Evolutionary conservation across 257 asterid species (phyloP).

Genomic region (Catharanthus roseus): DNA sequence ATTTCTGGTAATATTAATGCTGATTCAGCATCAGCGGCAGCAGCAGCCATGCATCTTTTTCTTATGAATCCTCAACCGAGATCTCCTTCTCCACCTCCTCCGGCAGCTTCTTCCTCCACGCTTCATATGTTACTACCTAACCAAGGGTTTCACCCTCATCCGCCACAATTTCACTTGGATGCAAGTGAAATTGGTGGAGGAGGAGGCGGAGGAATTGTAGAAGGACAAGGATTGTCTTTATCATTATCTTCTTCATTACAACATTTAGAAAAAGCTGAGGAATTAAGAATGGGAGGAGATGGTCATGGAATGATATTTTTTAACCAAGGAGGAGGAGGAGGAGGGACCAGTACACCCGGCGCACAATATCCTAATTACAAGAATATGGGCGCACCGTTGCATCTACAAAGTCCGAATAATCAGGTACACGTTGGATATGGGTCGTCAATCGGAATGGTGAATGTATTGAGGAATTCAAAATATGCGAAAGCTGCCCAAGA

Average conservation of each 20-base stretch:
- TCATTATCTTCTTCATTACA: slow-evolving; percentile 75
- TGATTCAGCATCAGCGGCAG: slow-evolving; percentile 50
- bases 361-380: slow-evolving; percentile 44
- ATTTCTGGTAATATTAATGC: slow-evolving; percentile 31
- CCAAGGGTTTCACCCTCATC: slow-evolving; percentile 33
- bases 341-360: no score
- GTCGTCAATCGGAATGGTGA: slow-evolving; percentile 46
- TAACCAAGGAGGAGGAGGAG: slow-evolving; percentile 47
- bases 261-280: slow-evolving; percentile 71
- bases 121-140: slow-evolving; percentile 77
- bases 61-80: slow-evolving; percentile 71
- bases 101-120: slow-evolving; percentile 41
- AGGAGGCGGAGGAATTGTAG: slow-evolving; percentile 38
- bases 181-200: slow-evolving; percentile 62
- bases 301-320: slow-evolving; percentile 56
- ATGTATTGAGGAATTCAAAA: slow-evolving; percentile 55
- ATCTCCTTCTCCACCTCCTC: slow-evolving; percentile 65
- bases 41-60: slow-evolving; percentile 97
- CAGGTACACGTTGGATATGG: slow-evolving; percentile 46
- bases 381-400: slow-evolving; percentile 23
- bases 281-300: slow-evolving; percentile 58
- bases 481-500: slow-evolving; percentile 85
- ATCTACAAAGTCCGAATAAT: slow-evolving; percentile 28
- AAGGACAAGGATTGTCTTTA: slow-evolving; percentile 81
- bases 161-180: slow-evolving; percentile 34